Base-by-base conservation (phyloP, 805 yeast species). In the Yamadazyma sp. region DNA sequence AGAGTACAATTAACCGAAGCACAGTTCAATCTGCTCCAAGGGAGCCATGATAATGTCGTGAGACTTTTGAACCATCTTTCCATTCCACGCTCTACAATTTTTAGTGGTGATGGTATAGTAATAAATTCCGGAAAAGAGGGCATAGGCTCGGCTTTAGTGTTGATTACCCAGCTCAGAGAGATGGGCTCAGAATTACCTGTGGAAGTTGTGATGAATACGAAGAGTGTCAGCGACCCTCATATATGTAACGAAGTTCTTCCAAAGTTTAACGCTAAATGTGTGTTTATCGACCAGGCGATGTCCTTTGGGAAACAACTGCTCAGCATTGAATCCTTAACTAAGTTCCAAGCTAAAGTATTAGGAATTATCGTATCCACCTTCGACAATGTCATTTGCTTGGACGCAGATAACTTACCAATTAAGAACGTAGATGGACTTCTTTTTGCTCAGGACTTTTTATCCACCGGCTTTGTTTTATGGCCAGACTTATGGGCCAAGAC, bases 401-500 rank as follows among this genome's bases (percentile, higher is more conserved):
- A 64, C 42, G 55, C 66, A 2, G 67, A 61, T 42, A 61, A 55
- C 38, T 49, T 62, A 45, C 59, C 67, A 1, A 45, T 63, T 22
- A 51, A 49, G 23, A 60, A 60, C 30, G 54, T 62, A 2, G 68
- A 62, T 37, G 33, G 37, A 3, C 44, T 62, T 13, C 34, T 64
- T 8, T 37, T 48, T 22, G 28, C 54, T 10, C 54, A 53, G 22
- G 54, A 59, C 6, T 64, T 48, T 39, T 32, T 53, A 17, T 32
- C 51, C 11, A 49, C 59, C 1, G 53, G 54, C 17, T 61, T 57
- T 45, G 36, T 64, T 10, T 37, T 64, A 28, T 64, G 68, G 67
- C 70, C 69, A 1, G 65, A 62, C 39, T 41, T 54, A 24, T 60
- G 65, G 65, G 63, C 57, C 22, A 57, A 57, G 44, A 51, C 57